Conservation (phyloP, 495 filamentous ascomycete species). For the Trichoderma orchidacearum region DNA sequence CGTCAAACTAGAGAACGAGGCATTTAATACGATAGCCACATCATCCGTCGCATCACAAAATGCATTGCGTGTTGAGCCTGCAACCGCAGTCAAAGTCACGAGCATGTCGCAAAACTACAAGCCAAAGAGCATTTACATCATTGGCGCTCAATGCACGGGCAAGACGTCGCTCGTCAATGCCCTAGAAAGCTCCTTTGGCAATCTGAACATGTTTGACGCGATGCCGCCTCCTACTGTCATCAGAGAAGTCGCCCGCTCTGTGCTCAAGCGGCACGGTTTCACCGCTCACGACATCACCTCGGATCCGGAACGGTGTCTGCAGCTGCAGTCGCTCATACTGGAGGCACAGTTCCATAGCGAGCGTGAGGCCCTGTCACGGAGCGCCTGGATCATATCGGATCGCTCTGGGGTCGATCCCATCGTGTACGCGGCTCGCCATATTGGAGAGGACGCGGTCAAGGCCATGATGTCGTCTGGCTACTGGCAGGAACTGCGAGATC, state of each 20-base stretch:
- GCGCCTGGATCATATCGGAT: slow-evolving; percentile 34
- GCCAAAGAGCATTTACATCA: slow-evolving; percentile 28
- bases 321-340: slow-evolving; percentile 31
- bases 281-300: slow-evolving; percentile 23
- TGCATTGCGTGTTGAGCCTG: no score
- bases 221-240: slow-evolving; percentile 16
- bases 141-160: slow-evolving; percentile 36
- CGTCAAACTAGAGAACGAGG: no score
- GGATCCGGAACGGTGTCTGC: slow-evolving; percentile 15
- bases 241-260: slow-evolving; percentile 31
- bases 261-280: slow-evolving; percentile 24
- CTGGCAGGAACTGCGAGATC: slow-evolving; percentile 20
- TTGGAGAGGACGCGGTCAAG: slow-evolving; percentile 15
- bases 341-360: slow-evolving; percentile 29
- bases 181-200: slow-evolving; percentile 17
- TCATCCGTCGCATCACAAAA: no score
- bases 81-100: neutral
- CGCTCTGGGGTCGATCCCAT: slow-evolving; percentile 36
- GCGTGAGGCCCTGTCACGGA: slow-evolving; percentile 2
- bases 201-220: neutral
- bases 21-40: no score
- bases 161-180: slow-evolving; percentile 35
- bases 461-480: slow-evolving; percentile 11
- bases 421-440: slow-evolving; percentile 27
- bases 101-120: slow-evolving; percentile 1